Evolutionary conservation across 106 monocot species (phyloP).

Genomic region (Dendrobium officinale): DNA sequence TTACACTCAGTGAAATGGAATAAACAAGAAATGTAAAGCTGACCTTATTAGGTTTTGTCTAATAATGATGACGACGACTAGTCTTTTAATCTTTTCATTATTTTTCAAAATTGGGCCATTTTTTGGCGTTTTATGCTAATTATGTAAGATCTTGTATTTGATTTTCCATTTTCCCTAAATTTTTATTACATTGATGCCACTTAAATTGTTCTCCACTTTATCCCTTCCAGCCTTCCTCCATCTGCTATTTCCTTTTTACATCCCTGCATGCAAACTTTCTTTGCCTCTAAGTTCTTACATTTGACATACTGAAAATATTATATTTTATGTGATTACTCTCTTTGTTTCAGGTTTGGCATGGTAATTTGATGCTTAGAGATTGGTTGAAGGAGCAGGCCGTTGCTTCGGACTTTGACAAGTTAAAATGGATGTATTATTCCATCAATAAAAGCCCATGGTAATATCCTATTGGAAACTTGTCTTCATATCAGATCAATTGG

Average conservation of each 20-base stretch:
- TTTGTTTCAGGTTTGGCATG: constrained; percentile 57
- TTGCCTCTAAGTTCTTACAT: not conserved
- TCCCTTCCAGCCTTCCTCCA: not conserved
- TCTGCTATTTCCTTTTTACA: not conserved
- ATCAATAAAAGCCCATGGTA: constrained; percentile 99
- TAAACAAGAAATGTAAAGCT: too few relatives aligned
- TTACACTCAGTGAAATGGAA: not conserved
- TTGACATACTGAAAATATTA: not conserved
- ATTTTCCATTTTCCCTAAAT: not conserved
- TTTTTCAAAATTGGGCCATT: not conserved
- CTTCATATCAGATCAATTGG: not conserved
- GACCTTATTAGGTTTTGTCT: too few relatives aligned
- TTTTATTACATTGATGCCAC: not conserved
- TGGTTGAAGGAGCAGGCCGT: constrained; percentile 66
- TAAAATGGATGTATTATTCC: constrained; percentile 88
- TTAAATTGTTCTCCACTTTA: not conserved
- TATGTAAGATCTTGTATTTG: not conserved
- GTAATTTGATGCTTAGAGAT: constrained; percentile 68
- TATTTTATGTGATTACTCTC: not conserved
- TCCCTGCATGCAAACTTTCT: not conserved
- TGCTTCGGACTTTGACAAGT: constrained; percentile 46
- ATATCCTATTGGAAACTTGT: constrained; percentile 10
- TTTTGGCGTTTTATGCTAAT: not conserved
- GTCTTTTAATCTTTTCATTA: not conserved
- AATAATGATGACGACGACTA: not conserved